Evolutionary conservation across 2,329 filamentous ascomycete genomes (phyloP), one percentile per base, ranked within the genome.

Genomic region (Diaporthe sp.): DNA sequence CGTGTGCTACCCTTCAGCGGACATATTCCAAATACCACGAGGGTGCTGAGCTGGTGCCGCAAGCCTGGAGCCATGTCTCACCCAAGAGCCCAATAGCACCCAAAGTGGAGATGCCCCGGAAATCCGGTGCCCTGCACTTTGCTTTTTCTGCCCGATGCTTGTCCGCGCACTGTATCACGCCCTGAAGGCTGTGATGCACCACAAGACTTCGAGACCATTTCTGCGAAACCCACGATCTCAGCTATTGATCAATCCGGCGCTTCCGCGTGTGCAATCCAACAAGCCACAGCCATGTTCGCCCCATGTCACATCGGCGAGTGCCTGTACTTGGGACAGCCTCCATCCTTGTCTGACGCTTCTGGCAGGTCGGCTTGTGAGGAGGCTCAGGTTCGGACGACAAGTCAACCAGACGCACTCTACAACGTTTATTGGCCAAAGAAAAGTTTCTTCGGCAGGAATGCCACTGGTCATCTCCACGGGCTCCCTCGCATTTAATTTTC

Each of bases 111-210:
- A 61, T 25, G 35, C 19, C 55, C 47, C 55, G 35, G 50, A 28
- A 35, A 13, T 13, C 13, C 38, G 68, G 45, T 45, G 64, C 19
- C 54, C 38, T 70, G 40, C 47, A 47, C 7, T 28, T 30, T 58
- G 57, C 64, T 72, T 72, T 61, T 67, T 33, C 35, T n/a, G 55
- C 52, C n/a, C 68, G 30, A 45, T 33, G 57, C 38, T 38, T 45
- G 40, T 50, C 33, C n/a, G 45, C n/a, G 15, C 38, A 15, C 33
- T 60, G 50, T 57, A n/a, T 45, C 30, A 66, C 35, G 35, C 5
- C 30, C 45, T 28, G 35, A 33, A 50, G 38, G 19, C 22, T 69
- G 28, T 47, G 52, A 19, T 52, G 64, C 61, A 54, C 25, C 40
- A 61, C 47, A 28, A 40, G 28, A 17, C 58, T 64, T 61, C 33